These are phyloP conservation scores for Termitomyces sp. DNA, from an alignment of 768 basidiomycete genomes.

Conservation along the genomic window DNA sequence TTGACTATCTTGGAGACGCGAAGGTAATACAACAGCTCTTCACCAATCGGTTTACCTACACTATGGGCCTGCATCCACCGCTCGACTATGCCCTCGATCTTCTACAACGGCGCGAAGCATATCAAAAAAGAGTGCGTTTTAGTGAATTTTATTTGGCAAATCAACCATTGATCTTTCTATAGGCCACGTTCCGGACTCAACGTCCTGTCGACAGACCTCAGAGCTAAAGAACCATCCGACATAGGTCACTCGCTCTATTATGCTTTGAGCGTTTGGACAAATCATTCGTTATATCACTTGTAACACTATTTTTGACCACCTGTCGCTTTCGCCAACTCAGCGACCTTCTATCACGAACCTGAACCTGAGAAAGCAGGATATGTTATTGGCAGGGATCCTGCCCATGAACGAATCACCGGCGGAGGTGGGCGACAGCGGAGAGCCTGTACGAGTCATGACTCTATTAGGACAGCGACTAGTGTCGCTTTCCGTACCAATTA, in stretches of 20 bases:
- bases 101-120: not conserved
- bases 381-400: not conserved
- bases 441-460: not conserved
- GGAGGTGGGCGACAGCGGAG: not conserved
- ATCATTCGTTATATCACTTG: not conserved
- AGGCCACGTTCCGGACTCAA: not conserved
- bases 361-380: not conserved
- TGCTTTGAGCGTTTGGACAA: not conserved
- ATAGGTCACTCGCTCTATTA: not conserved
- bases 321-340: not conserved
- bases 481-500: not conserved
- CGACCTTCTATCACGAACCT: not conserved
- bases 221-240: not conserved
- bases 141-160: not conserved
- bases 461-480: not conserved
- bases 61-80: constrained; percentile 13
- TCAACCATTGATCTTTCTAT: not conserved
- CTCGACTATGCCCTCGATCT: constrained; percentile 5
- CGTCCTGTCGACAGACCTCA: too few relatives aligned
- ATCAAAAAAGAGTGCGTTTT: not conserved
- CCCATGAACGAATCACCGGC: not conserved
- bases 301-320: not conserved
- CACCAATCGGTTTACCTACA: constrained; percentile 16
- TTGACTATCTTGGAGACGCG: constrained; percentile 22
- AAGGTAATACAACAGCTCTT: constrained; percentile 22